Evolutionary conservation across 352 stramenopile genomes (phyloP).

Genomic region (Globisporangium sylvaticum): DNA sequence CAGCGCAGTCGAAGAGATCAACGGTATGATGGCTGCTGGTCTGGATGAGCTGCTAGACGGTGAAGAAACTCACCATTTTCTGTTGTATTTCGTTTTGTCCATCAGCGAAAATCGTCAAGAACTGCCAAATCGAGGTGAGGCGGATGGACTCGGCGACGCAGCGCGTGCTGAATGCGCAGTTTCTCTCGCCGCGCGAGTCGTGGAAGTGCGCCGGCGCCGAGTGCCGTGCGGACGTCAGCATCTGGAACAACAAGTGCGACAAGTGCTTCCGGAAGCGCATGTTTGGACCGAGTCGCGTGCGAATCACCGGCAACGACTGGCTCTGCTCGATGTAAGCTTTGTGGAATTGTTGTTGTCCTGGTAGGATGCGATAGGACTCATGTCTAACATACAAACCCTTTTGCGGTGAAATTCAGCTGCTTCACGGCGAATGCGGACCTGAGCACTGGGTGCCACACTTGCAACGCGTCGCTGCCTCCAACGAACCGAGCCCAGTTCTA

Average conservation of each 20-base stretch:
- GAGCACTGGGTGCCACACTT: conserved; percentile 36
- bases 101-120: conserved; percentile 55
- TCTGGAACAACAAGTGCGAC: conserved; percentile 54
- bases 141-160: conserved; percentile 43
- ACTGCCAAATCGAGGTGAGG: conserved; percentile 47
- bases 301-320: conserved; percentile 45
- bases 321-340: conserved; percentile 65
- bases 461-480: conserved; percentile 29
- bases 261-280: conserved; percentile 45
- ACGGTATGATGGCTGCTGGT: conserved; percentile 23
- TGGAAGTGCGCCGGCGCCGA: conserved; percentile 44
- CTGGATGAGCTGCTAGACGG: neutral
- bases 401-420: conserved; percentile 25
- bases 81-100: neutral
- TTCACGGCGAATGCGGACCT: conserved; percentile 45
- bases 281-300: conserved; percentile 45
- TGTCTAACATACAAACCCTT: neutral
- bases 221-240: conserved; percentile 55
- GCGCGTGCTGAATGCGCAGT: conserved; percentile 41
- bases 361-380: neutral
- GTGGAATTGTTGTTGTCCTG: neutral
- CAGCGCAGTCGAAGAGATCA: conserved; percentile 49
- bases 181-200: conserved; percentile 34
- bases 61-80: neutral
- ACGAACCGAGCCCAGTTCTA: conserved; percentile 20